Evolutionary conservation across 805 yeast species (phyloP).

Genomic region (Candida lessepsii): DNA sequence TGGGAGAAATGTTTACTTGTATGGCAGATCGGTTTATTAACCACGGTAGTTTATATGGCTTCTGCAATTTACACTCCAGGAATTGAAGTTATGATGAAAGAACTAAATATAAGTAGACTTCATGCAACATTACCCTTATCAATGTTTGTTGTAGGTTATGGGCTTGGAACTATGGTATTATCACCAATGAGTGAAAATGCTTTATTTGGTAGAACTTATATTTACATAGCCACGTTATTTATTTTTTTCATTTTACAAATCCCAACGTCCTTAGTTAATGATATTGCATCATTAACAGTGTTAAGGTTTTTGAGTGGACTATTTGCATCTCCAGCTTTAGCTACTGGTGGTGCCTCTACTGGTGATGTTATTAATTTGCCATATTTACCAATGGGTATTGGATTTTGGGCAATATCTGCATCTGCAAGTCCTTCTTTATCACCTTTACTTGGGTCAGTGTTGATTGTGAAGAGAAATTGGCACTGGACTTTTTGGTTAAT

Average conservation of each 20-base stretch:
- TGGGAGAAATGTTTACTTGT: conserved; percentile 39
- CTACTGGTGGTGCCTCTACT: conserved; percentile 58
- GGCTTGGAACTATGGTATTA: conserved; percentile 58
- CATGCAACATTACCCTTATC: conserved; percentile 54
- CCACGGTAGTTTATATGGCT: conserved; percentile 47
- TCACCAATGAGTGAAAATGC: conserved; percentile 62
- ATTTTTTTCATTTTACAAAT: conserved; percentile 54
- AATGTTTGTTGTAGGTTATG: conserved; percentile 60
- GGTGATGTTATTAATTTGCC: conserved; percentile 48
- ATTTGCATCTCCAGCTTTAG: conserved; percentile 55
- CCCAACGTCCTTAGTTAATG: conserved; percentile 52
- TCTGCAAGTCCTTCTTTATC: conserved; percentile 56
- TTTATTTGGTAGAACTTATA: conserved; percentile 50
- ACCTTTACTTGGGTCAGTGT: conserved; percentile 52
- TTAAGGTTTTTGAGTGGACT: conserved; percentile 55
- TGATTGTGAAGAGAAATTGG: conserved; percentile 50
- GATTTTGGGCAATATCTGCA: conserved; percentile 53
- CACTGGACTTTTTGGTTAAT: conserved; percentile 57
- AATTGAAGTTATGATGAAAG: conserved; percentile 40
- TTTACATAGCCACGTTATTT: conserved; percentile 49
- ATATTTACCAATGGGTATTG: conserved; percentile 45
- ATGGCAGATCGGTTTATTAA: conserved; percentile 17
- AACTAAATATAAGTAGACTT: conserved; percentile 43
- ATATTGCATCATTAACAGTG: conserved; percentile 50
- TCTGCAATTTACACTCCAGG: conserved; percentile 59